Conservation (phyloP, 805 yeast species). For the Debaryomyces castellii region DNA sequence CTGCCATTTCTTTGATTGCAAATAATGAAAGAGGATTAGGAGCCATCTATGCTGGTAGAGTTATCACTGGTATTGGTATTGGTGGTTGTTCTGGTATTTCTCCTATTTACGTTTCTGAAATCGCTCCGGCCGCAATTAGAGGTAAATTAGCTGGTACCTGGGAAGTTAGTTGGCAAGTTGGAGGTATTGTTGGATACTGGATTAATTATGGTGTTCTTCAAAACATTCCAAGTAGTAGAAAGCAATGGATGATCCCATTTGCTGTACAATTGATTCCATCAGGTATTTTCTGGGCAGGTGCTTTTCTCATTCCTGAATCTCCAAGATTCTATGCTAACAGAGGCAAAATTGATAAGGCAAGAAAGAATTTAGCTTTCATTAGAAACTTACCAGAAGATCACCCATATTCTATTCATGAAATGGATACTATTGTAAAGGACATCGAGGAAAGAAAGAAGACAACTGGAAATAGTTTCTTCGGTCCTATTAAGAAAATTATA, state of each 20-base stretch:
- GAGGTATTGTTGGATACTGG: constrained; percentile 50
- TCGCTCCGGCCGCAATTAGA: constrained; percentile 44
- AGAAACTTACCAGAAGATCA: constrained; percentile 39
- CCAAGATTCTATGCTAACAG: constrained; percentile 43
- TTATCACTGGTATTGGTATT: constrained; percentile 51
- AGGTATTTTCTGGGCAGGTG: constrained; percentile 39
- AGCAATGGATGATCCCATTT: constrained; percentile 50
- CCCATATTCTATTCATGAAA: constrained; percentile 41
- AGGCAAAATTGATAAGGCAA: constrained; percentile 33
- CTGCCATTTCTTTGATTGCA: constrained; percentile 40
- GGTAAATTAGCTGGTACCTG: constrained; percentile 47
- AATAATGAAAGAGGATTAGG: constrained; percentile 35
- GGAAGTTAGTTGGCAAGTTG: constrained; percentile 52
- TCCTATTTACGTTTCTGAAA: constrained; percentile 48
- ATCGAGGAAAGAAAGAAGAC: constrained; percentile 23
- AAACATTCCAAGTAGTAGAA: constrained; percentile 26
- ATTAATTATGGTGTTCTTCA: constrained; percentile 47
- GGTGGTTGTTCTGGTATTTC: constrained; percentile 52
- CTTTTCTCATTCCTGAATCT: constrained; percentile 42
- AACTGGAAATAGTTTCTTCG: constrained; percentile 38
- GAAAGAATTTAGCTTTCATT: constrained; percentile 13
- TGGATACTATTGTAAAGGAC: constrained; percentile 24
- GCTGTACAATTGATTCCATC: constrained; percentile 49
- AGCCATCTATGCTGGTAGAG: constrained; percentile 53
- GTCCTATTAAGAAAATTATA: constrained; percentile 37